These are phyloP conservation scores for Cymodocea nodosa DNA, from an alignment of 116 monocot genomes.

Conservation along the genomic window DNA sequence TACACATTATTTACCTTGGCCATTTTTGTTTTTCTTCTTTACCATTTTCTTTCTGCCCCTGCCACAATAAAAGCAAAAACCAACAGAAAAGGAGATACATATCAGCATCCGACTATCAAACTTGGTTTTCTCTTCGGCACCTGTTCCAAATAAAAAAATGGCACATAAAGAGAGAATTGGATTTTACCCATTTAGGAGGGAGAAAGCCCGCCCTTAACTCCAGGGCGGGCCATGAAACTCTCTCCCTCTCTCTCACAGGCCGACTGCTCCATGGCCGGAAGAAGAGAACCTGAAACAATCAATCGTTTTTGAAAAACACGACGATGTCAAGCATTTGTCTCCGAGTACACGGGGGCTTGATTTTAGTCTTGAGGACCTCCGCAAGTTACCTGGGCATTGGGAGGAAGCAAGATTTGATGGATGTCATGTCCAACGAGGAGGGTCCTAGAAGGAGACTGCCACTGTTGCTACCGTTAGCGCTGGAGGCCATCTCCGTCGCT, in stretches of 20 bases:
- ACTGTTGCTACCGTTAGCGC: constrained; percentile 2
- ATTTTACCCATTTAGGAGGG: neutral
- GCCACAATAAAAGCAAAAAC: neutral
- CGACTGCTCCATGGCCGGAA: constrained; percentile 61
- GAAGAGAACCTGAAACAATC: constrained; percentile 55
- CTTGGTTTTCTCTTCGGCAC: no score
- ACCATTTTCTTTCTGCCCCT: neutral
- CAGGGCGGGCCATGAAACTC: neutral
- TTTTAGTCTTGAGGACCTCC: no score
- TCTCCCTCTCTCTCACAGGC: constrained; percentile 29
- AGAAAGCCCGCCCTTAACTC: neutral
- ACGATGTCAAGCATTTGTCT: neutral
- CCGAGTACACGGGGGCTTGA: no score
- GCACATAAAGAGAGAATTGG: neutral
- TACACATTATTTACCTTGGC: constrained; percentile 3
- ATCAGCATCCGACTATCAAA: neutral
- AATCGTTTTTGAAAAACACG: neutral
- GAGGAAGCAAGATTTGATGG: constrained; percentile 79
- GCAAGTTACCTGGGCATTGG: constrained; percentile 49
- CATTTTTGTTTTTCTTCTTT: constrained; percentile 2
- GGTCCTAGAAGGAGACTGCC: constrained; percentile 11
- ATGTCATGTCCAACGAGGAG: constrained; percentile 43
- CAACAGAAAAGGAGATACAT: neutral
- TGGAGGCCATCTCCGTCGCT: constrained; percentile 5
- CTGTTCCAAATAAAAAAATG: neutral